Percentiles rank a stretch among this genome's conserved stretches.
These are phyloP conservation scores for Wickerhamiella lipophila DNA, from an alignment of 805 yeast genomes.

Conservation along the genomic window DNA sequence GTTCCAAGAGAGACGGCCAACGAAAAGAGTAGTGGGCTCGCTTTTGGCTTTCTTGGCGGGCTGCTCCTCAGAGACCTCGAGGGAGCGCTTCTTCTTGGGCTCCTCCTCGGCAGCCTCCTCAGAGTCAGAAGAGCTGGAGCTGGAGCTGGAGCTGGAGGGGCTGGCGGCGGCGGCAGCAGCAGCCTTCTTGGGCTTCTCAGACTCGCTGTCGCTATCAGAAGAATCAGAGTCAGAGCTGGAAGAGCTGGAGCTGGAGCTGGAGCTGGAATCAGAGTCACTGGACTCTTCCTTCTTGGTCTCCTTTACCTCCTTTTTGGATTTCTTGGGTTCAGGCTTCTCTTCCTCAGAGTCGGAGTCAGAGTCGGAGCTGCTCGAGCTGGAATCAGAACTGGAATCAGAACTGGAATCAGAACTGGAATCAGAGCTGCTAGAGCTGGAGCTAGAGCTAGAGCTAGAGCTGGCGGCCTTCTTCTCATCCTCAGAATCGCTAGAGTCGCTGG, in stretches of 20 bases:
- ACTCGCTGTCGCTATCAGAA: conserved; percentile 22
- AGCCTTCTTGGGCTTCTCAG: conserved; percentile 21
- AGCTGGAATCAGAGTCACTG: conserved; percentile 21
- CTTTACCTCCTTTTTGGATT: conserved; percentile 12
- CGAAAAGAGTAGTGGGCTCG: conserved; percentile 83
- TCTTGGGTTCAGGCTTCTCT: conserved; percentile 13
- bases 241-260: conserved; percentile 24
- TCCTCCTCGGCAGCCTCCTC: conserved; percentile 30
- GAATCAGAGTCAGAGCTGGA: conserved; percentile 15
- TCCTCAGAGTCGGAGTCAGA: conserved; percentile 15
- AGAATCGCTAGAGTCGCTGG: conserved; percentile 13
- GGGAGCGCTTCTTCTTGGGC: conserved; percentile 30
- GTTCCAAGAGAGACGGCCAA: conserved; percentile 95
- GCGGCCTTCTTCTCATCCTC: neutral
- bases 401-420: conserved; percentile 7
- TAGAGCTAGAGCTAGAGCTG: conserved; percentile 8
- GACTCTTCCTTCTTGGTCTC: conserved; percentile 18
- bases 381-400: conserved; percentile 23
- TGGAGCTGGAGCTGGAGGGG: conserved; percentile 23
- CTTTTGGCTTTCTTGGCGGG: conserved; percentile 36
- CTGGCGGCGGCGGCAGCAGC: conserved; percentile 27
- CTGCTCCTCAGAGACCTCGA: conserved; percentile 34
- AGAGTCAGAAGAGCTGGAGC: conserved; percentile 27
- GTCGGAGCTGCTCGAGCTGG: conserved; percentile 18
- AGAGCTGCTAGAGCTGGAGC: neutral